A percentile compares a stretch with the other conserved stretches of the same genome.
Conservation (phyloP, 345 rosid genomes). For the Cardamine resedifolia region DNA sequence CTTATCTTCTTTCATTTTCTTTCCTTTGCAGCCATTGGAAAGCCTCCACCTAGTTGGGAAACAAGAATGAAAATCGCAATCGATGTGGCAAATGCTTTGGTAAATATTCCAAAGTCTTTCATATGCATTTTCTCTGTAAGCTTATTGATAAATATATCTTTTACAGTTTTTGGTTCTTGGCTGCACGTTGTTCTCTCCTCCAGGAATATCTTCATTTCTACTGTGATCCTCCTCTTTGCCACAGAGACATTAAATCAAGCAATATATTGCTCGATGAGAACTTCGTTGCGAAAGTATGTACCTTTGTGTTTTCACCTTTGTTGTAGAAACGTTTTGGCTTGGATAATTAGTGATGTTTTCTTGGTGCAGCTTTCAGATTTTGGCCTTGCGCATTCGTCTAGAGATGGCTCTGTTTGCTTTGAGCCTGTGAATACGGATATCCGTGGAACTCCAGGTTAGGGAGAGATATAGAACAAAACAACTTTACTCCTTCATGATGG, state of each 20-base stretch:
- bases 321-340: background rate
- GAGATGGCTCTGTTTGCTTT: conserved; percentile 82
- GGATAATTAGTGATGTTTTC: conserved; percentile 13
- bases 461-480: conserved; percentile 15
- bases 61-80: conserved; percentile 97
- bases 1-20: conserved; percentile 23
- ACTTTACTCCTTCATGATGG: background rate
- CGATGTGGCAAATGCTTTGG: conserved; percentile 97
- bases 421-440: conserved; percentile 86
- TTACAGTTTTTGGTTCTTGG: conserved; percentile 38
- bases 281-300: conserved; percentile 80
- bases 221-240: conserved; percentile 95
- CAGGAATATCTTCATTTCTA: conserved; percentile 98
- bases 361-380: conserved; percentile 85
- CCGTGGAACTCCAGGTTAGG: conserved; percentile 90
- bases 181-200: conserved; percentile 34
- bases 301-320: background rate
- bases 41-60: conserved; percentile 80
- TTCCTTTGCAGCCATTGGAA: conserved; percentile 59
- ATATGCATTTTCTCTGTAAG: conserved; percentile 6
- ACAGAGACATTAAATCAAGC: conserved; percentile 92
- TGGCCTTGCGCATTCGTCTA: conserved; percentile 86
- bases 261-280: conserved; percentile 85
- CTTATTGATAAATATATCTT: conserved; percentile 19
- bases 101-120: conserved; percentile 41